Base-by-base conservation (phyloP, 768 basidiomycete genomes). In the Collybiopsis luxurians region DNA sequence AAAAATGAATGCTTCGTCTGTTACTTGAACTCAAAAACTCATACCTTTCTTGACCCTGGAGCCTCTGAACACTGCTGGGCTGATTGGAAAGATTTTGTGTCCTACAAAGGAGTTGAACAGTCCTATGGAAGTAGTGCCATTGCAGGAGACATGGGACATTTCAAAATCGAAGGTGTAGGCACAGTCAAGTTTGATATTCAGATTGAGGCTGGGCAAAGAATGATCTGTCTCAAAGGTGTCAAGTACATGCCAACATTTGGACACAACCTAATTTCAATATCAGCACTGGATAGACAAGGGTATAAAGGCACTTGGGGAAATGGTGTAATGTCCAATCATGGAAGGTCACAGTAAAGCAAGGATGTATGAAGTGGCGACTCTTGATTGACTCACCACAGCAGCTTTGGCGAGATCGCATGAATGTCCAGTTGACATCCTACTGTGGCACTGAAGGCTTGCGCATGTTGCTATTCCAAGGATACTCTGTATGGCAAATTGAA, bases 391-490 rank as follows among this genome's bases (percentile, higher is more conserved):
- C n/a, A n/a, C n/a, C 27, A 26, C 6, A 17, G 21, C 17, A 11
- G 24, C 2, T 10, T 46, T 23, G 27, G 45, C 45, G 5, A 46
- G 5, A 28, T 47, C 24, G 9, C 27, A n/a, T 0, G 46, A 47
- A 1, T 28, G 21, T 1, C 46, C 46, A 2, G 21, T 17, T 4
- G 26, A 47, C 26, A 28, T 47, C 1, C 46, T 24, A 7, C 27
- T 28, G 2, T 47, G 46, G 46, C 46, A 30, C 17, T 9, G 36
- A 17, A 38, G 36, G 36, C 36, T 38, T 9, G 36, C 9, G 9
- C 69, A 73, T 52, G 56, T 58, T 0, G 55, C 55, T 1, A 54
- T 58, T 4, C 45, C 53, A 7, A 24, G 43, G 1, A 59, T 73
- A 2, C 12, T 39, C 2, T 40, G 53, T 3, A 55, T 67, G 59